Conservation (phyloP, 345 rosid genomes). For the Arabis alpina region DNA sequence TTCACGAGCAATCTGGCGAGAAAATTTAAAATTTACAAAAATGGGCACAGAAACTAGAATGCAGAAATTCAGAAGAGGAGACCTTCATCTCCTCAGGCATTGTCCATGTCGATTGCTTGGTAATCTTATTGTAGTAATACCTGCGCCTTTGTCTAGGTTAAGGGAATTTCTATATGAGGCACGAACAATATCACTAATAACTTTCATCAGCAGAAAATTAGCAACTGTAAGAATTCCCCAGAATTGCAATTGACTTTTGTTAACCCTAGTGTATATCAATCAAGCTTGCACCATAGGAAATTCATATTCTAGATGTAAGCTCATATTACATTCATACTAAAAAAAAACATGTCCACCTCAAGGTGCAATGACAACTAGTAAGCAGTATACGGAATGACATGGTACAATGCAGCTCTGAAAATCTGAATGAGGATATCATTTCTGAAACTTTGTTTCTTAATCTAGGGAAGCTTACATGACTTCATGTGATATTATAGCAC, state of each 20-base stretch:
- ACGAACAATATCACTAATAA: conserved; percentile 23
- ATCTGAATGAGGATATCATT: conserved; percentile 10
- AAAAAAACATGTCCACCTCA: conserved; percentile 26
- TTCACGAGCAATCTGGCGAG: conserved; percentile 83
- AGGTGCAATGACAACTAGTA: conserved; percentile 17
- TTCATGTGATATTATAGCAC: background rate
- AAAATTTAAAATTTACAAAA: conserved; percentile 31
- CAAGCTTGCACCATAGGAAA: conserved; percentile 25
- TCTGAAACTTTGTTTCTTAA: conserved; percentile 22
- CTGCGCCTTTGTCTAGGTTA: conserved; percentile 46
- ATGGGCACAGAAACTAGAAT: conserved; percentile 11
- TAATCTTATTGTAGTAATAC: conserved; percentile 82
- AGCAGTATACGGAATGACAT: conserved; percentile 13
- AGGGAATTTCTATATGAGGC: conserved; percentile 6
- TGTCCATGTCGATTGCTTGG: conserved; percentile 89
- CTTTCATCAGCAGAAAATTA: conserved; percentile 22
- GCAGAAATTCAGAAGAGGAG: conserved; percentile 17
- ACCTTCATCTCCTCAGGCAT: conserved; percentile 96
- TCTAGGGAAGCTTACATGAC: conserved; percentile 32
- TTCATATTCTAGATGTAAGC: conserved; percentile 17
- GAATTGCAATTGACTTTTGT: conserved; percentile 19
- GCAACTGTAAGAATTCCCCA: conserved; percentile 27
- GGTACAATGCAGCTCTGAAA: conserved; percentile 28
- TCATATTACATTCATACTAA: conserved; percentile 11
- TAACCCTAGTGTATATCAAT: conserved; percentile 25